Evolutionary conservation across 106 monocot genomes (phyloP).

Genomic region (Gastrodia elata): DNA sequence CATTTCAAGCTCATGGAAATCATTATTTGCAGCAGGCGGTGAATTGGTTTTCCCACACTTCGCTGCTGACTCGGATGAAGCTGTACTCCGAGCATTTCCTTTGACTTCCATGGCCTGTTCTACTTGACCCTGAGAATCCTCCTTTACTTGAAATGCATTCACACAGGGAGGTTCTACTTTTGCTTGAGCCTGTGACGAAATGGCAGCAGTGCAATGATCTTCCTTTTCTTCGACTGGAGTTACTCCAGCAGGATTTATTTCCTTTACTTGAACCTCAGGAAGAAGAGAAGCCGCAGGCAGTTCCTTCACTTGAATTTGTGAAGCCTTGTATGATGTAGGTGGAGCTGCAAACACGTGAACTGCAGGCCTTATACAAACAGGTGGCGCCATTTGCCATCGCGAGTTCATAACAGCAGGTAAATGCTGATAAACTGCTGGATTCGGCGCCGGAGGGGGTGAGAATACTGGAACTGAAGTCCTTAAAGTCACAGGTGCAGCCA

Average conservation of each 20-base stretch:
- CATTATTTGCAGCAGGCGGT: neutral
- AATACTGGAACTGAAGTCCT: constrained; percentile 75
- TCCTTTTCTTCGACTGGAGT: neutral
- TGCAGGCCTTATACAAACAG: constrained; percentile 63
- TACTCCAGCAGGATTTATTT: neutral
- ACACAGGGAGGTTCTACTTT: neutral
- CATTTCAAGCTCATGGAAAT: neutral
- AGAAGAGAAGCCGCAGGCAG: neutral
- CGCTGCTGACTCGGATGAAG: neutral
- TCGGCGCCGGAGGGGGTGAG: constrained; percentile 57
- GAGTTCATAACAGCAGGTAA: constrained; percentile 21
- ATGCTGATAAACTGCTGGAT: constrained; percentile 21
- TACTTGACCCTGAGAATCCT: neutral
- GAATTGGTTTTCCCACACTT: neutral
- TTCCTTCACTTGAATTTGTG: neutral
- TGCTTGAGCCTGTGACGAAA: neutral
- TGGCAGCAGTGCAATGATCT: neutral
- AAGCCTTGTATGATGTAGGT: neutral
- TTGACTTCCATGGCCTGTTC: neutral
- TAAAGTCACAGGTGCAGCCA: constrained; percentile 78
- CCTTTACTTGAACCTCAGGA: neutral
- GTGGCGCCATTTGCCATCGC: constrained; percentile 44
- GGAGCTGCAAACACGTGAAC: constrained; percentile 57
- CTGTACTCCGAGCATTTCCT: neutral
- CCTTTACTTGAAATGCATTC: neutral